A percentile compares a stretch with the other conserved stretches of the same genome.
phyloP scores from a whole-genome alignment of 371 early-diverging fungal species.

The Syncephalastrum sp. region DNA sequence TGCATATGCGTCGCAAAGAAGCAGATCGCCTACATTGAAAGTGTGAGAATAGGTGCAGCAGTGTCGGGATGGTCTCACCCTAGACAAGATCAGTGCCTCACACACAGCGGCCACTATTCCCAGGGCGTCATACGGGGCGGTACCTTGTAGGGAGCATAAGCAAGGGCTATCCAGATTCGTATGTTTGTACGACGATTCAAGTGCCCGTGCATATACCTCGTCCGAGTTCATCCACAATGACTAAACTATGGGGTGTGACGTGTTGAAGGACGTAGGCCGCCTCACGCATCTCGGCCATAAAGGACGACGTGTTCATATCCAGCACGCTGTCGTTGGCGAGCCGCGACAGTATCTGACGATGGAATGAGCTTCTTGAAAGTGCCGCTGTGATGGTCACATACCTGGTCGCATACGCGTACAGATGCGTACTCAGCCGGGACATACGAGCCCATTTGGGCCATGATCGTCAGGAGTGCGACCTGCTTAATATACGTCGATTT shows the following conservation, averaged over 20 bases:
- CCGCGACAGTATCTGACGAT: conserved; percentile 58
- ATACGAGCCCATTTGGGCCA: conserved; percentile 95
- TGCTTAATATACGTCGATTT: conserved; percentile 95
- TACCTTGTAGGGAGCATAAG: conserved; percentile 43
- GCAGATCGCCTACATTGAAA: conserved; percentile 46
- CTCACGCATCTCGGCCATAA: conserved; percentile 93
- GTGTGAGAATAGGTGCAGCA: background rate
- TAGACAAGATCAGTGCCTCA: conserved; percentile 66
- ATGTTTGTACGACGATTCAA: background rate
- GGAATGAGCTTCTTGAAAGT: background rate
- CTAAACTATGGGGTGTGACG: conserved; percentile 66
- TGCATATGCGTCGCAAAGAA: conserved; percentile 78
- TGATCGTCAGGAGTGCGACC: conserved; percentile 80
- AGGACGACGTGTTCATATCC: conserved; percentile 75
- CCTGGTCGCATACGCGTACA: conserved; percentile 74
- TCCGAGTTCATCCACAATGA: conserved; percentile 97
- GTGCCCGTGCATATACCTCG: conserved; percentile 60
- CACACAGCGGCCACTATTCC: conserved; percentile 79
- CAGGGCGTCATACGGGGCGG: conserved; percentile 79
- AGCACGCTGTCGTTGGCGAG: conserved; percentile 73
- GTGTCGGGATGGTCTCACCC: conserved; percentile 20
- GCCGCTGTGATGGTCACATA: conserved; percentile 10
- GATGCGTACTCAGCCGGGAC: conserved; percentile 91
- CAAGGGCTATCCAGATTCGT: background rate
- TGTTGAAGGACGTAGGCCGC: conserved; percentile 81